Conservation (phyloP, 805 yeast genomes). For the Candida morakotiae region DNA sequence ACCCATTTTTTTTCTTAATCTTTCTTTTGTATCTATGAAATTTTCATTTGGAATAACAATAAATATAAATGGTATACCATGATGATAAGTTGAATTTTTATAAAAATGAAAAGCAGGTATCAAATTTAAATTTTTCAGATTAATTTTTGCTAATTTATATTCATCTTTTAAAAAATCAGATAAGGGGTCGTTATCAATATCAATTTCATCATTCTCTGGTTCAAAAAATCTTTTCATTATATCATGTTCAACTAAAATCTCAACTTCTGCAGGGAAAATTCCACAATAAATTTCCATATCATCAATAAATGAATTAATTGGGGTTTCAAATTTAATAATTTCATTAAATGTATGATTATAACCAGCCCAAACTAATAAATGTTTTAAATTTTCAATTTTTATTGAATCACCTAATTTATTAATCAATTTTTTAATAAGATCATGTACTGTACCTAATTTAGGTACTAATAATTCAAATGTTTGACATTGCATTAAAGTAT, state of each 20-base stretch:
- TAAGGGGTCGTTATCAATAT: constrained; percentile 16
- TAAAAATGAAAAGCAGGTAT: constrained; percentile 75
- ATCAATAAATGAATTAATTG: constrained; percentile 31
- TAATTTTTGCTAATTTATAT: constrained; percentile 17
- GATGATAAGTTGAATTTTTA: constrained; percentile 60
- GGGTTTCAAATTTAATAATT: constrained; percentile 31
- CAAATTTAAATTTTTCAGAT: constrained; percentile 33
- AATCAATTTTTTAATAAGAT: constrained; percentile 52
- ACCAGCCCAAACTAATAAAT: constrained; percentile 58
- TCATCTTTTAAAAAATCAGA: constrained; percentile 22
- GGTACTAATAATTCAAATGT: constrained; percentile 68
- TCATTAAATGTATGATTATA: constrained; percentile 35
- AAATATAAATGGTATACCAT: constrained; percentile 84
- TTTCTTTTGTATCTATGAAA: constrained; percentile 54
- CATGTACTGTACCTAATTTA: constrained; percentile 49
- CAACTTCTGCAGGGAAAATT: constrained; percentile 40
- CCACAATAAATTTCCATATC: constrained; percentile 37
- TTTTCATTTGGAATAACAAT: constrained; percentile 65
- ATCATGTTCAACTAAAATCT: constrained; percentile 33
- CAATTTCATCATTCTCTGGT: not conserved
- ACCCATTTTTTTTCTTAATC: constrained; percentile 70
- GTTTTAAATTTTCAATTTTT: constrained; percentile 41
- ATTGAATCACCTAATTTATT: constrained; percentile 39
- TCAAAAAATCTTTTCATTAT: constrained; percentile 21
- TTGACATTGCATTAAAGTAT: constrained; percentile 65